A percentile compares a stretch with the other conserved stretches of the same genome.
phyloP scores from a whole-genome alignment of 176 grass and related monocot genomes.

The Lolium multiflorum region DNA sequence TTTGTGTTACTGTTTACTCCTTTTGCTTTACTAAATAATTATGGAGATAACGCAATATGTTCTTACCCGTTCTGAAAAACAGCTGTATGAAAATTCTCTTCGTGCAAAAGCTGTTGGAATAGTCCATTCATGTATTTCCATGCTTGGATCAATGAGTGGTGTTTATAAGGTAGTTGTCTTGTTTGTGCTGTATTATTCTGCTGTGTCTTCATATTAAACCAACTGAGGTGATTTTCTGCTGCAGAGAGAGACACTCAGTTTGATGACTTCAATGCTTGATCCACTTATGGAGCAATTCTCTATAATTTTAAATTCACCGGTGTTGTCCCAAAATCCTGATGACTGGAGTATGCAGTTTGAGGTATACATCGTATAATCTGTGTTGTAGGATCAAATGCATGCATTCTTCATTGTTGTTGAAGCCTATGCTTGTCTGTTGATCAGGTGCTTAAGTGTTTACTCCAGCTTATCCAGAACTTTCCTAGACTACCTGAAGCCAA shows the following conservation, averaged over 20 bases:
- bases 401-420: slow-evolving; percentile 31
- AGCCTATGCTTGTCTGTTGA: slow-evolving; percentile 43
- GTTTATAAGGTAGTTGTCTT: slow-evolving; percentile 76
- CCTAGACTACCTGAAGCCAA: slow-evolving; percentile 71
- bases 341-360: slow-evolving; percentile 98
- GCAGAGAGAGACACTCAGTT: slow-evolving; percentile 79
- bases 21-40: slow-evolving; percentile 23
- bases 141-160: slow-evolving; percentile 95
- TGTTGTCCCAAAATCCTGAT: slow-evolving; percentile 86
- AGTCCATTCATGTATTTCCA: slow-evolving; percentile 89
- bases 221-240: slow-evolving; percentile 35
- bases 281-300: slow-evolving; percentile 87
- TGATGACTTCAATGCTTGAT: slow-evolving; percentile 79
- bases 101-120: slow-evolving; percentile 89
- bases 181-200: slow-evolving; percentile 20
- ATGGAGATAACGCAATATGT: slow-evolving; percentile 41
- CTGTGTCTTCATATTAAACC: slow-evolving; percentile 11
- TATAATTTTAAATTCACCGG: slow-evolving; percentile 69
- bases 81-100: slow-evolving; percentile 91
- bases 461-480: slow-evolving; percentile 95
- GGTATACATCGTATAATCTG: slow-evolving; percentile 51
- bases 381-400: slow-evolving; percentile 17
- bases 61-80: slow-evolving; percentile 42
- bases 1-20: slow-evolving; percentile 11
- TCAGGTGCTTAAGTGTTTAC: slow-evolving; percentile 97